A percentile compares a stretch with the other conserved stretches of the same genome.
These are phyloP conservation scores for Fusarium beomiforme DNA, from an alignment of 2,329 filamentous ascomycete species.

Conservation along the genomic window DNA sequence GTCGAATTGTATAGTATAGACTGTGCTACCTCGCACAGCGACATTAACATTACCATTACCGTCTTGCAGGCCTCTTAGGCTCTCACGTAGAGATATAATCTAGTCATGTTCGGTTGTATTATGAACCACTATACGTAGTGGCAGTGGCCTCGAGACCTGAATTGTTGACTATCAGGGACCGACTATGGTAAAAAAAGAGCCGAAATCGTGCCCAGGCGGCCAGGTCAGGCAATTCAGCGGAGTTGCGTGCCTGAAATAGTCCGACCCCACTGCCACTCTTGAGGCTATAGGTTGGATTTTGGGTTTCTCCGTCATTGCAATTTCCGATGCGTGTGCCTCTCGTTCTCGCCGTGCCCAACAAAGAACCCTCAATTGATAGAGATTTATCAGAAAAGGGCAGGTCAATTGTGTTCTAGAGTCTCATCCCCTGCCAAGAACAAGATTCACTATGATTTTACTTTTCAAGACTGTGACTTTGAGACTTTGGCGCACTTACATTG, in stretches of 20 bases:
- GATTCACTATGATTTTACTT: neutral
- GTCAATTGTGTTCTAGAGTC: neutral
- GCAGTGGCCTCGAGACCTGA: neutral
- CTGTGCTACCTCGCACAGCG: conserved; percentile 18
- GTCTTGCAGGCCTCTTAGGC: neutral
- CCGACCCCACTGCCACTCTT: neutral
- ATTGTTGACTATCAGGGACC: neutral
- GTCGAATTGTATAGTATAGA: neutral
- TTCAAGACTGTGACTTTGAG: neutral
- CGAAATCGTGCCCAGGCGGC: neutral
- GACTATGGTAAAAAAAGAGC: neutral
- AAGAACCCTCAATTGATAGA: neutral
- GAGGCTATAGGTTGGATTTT: conserved; percentile 22
- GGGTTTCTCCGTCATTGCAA: conserved; percentile 35
- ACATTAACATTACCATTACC: neutral
- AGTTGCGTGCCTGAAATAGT: conserved; percentile 31
- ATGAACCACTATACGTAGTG: neutral
- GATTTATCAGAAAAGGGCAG: conserved; percentile 17
- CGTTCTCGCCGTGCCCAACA: neutral
- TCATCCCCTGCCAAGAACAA: conserved; percentile 15
- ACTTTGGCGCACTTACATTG: neutral
- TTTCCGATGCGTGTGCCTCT: conserved; percentile 31
- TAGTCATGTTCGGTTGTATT: neutral
- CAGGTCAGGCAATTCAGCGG: conserved; percentile 16
- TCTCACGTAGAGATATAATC: neutral